Base-by-base conservation (phyloP, 139 green algal species). In the Diplosphaera chodatii region DNA sequence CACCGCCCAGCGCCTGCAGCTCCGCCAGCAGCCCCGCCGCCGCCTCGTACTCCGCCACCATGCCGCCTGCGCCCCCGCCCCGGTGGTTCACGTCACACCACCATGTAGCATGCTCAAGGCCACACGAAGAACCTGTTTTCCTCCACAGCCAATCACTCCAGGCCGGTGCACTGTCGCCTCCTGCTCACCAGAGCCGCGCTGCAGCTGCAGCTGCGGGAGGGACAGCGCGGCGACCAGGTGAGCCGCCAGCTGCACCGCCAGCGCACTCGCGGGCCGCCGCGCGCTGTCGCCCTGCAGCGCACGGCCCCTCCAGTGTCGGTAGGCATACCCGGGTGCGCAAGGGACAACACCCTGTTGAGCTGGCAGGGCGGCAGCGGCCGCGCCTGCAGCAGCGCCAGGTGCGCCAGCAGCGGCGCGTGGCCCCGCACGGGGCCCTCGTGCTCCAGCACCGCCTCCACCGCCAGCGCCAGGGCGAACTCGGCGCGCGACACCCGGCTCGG, bases 401-500 rank as follows among this genome's bases (percentile, higher is more conserved):
- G 92, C 40, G 94, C 81, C 32, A 97, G 81, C 27, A 92, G 77
- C 32, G 90, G 83, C 59, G 97, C 74, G 77, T 98, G 91, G 13
- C 68, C 74, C 1, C 83, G 78, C 55, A 97, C 85, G 69, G 95
- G 89, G 67, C 92, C 91, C 25, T 93, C 88, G 63, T 96, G 92
- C 75, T 97, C 92, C 40, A 90, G 95, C 0, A 89, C 91, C 33
- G 97, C 82, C 82, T 98, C 93, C 1, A 76, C 76, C 25, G 96
- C 84, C 67, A 97, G 82, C 73, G 91, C 95, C 70, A 98, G 78
- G 23, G 90, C 88, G 32, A 98, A 77, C 83, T 98, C 91, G 20
- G 93, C 83, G n/a, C 87, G 67, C 5, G 81, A 77, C 30, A 96
- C 71, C 32, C 80, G 32, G 18, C 66, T 3, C 18, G 48, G 48